Conservation (phyloP, 331 rosid genomes). For the Ulmus americana region DNA sequence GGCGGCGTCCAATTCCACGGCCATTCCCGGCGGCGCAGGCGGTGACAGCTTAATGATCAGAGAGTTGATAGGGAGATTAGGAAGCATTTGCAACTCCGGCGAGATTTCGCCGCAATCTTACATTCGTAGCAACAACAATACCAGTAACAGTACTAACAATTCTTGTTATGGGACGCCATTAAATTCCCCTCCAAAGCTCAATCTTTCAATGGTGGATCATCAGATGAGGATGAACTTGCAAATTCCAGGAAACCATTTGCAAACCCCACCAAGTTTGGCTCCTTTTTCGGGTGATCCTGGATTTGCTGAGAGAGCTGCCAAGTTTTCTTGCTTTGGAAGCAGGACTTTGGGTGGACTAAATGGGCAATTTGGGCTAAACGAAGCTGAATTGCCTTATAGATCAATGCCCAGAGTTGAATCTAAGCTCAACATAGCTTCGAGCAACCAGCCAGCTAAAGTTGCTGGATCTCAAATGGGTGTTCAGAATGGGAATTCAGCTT, state of each 20-base stretch:
- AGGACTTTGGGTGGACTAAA: constrained; percentile 17
- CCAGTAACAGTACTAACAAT: constrained; percentile 31
- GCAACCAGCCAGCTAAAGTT: constrained; percentile 20
- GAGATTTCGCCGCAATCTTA: constrained; percentile 39
- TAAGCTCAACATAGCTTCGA: constrained; percentile 31
- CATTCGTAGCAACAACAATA: constrained; percentile 21
- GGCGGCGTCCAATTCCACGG: constrained; percentile 30
- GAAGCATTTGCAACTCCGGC: constrained; percentile 48
- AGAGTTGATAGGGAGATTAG: constrained; percentile 48
- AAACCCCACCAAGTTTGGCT: constrained; percentile 25
- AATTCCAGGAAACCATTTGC: constrained; percentile 15
- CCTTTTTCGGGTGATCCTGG: constrained; percentile 51
- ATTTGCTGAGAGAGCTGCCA: constrained; percentile 49
- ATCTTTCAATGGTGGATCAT: constrained; percentile 30
- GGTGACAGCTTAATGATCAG: constrained; percentile 38
- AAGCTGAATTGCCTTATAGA: constrained; percentile 31
- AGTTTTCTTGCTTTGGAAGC: constrained; percentile 38
- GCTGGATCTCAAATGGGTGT: constrained; percentile 36
- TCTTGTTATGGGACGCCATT: constrained; percentile 49
- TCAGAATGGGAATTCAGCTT: constrained; percentile 21
- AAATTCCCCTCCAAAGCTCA: constrained; percentile 52
- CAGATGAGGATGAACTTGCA: constrained; percentile 27
- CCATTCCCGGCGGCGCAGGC: constrained; percentile 6
- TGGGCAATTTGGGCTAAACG: constrained; percentile 34
- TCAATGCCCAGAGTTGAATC: constrained; percentile 30